These are phyloP conservation scores for Nicotiana knightiana DNA, from an alignment of 257 asterid genomes.

Conservation along the genomic window DNA sequence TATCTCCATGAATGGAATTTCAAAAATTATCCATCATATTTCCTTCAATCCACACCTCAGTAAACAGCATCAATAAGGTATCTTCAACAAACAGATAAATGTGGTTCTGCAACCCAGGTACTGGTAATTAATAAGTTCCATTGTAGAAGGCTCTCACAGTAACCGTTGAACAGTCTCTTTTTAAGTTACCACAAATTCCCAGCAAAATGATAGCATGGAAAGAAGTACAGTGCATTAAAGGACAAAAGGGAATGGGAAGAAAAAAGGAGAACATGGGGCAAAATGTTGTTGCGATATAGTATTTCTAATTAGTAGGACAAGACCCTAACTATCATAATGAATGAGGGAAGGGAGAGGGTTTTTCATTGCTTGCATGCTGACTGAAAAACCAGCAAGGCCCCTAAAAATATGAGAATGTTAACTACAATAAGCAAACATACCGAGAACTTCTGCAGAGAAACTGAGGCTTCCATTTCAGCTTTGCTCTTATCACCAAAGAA, in stretches of 20 bases:
- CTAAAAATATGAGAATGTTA: background rate
- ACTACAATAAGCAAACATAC: slow-evolving; percentile 36
- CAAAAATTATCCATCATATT: background rate
- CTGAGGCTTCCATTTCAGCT: slow-evolving; percentile 63
- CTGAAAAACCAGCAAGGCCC: background rate
- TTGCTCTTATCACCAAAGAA: slow-evolving; percentile 72
- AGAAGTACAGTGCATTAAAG: background rate
- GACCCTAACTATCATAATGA: background rate
- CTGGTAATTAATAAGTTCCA: background rate
- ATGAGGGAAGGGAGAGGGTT: background rate
- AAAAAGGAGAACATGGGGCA: background rate
- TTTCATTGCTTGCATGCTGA: background rate
- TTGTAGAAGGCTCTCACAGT: background rate
- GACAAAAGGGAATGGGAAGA: background rate
- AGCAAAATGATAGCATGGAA: slow-evolving; percentile 2
- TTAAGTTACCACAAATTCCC: background rate
- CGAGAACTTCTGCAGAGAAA: slow-evolving; percentile 74
- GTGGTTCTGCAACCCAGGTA: background rate
- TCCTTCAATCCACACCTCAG: background rate
- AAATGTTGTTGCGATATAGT: background rate
- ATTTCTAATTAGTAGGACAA: background rate
- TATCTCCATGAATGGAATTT: background rate
- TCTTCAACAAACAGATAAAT: background rate
- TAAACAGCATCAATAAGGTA: background rate
- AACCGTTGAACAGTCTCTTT: background rate